A percentile compares a stretch with the other conserved stretches of the same genome.
phyloP scores from a whole-genome alignment of 2,329 filamentous ascomycete species.

The Aspergillus novofumigatus region DNA sequence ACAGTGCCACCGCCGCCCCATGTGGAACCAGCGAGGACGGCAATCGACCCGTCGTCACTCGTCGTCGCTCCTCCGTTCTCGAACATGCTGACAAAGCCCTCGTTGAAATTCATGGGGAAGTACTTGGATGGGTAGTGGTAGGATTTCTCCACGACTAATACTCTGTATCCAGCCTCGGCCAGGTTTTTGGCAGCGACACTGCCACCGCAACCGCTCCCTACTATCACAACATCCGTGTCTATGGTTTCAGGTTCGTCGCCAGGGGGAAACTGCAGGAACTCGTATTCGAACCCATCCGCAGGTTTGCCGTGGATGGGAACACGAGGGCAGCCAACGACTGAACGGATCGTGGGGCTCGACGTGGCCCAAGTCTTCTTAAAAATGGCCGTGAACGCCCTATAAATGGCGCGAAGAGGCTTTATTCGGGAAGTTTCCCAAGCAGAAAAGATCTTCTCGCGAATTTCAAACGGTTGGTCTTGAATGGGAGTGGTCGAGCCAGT shows the following conservation, averaged over 20 bases:
- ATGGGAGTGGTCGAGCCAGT: constrained; percentile 56
- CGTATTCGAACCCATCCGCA: constrained; percentile 50
- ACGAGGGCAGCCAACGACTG: constrained; percentile 51
- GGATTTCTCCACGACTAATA: constrained; percentile 78
- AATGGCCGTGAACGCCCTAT: constrained; percentile 47
- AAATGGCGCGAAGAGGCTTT: constrained; percentile 48
- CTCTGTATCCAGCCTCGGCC: constrained; percentile 68
- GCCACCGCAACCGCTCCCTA: constrained; percentile 84
- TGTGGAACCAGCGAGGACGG: constrained; percentile 62
- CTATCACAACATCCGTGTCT: constrained; percentile 76
- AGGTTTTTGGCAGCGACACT: constrained; percentile 77
- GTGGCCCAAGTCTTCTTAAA: constrained; percentile 52
- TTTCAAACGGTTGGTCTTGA: constrained; percentile 49
- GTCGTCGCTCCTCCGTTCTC: constrained; percentile 60
- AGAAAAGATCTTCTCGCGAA: constrained; percentile 52
- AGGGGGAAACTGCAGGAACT: constrained; percentile 56
- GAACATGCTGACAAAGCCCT: constrained; percentile 61
- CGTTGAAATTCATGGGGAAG: constrained; percentile 67
- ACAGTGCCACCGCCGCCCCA: constrained; percentile 86
- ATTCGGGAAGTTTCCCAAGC: constrained; percentile 53
- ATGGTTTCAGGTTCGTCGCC: constrained; percentile 54
- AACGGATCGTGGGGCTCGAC: constrained; percentile 47
- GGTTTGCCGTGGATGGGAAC: constrained; percentile 52
- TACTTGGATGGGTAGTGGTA: constrained; percentile 70
- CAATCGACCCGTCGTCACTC: constrained; percentile 56